phyloP scores from a whole-genome alignment of 1,139 yeast species.

The Hyphopichia pseudoburtonii region DNA sequence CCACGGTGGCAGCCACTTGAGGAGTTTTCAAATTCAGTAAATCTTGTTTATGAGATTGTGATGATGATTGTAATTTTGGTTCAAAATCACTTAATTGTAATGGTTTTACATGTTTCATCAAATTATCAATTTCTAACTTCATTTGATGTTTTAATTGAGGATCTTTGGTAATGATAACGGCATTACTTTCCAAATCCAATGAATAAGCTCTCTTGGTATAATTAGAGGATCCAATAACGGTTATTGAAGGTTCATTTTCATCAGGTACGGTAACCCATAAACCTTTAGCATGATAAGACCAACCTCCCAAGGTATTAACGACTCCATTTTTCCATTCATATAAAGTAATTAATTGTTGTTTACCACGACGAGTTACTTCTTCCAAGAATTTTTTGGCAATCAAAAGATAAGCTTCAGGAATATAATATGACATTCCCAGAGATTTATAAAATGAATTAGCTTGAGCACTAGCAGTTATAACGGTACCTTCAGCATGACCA shows the following conservation, averaged over 20 bases:
- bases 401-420: conserved; percentile 86
- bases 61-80: conserved; percentile 30
- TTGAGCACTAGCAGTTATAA: conserved; percentile 86
- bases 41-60: too few relatives aligned
- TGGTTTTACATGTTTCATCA: conserved; percentile 51
- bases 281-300: conserved; percentile 99
- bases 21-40: too few relatives aligned
- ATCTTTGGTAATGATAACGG: conserved; percentile 72
- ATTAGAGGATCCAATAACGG: conserved; percentile 90
- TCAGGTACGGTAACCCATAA: conserved; percentile 75
- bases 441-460: conserved; percentile 94
- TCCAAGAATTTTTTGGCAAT: conserved; percentile 70
- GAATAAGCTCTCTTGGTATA: conserved; percentile 89
- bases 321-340: conserved; percentile 87
- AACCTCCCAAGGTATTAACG: conserved; percentile 79
- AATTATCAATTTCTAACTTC: conserved; percentile 62
- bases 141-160: conserved; percentile 54
- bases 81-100: conserved; percentile 61
- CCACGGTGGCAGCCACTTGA: neutral
- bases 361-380: conserved; percentile 47
- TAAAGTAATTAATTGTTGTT: conserved; percentile 50
- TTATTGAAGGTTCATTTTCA: conserved; percentile 61
- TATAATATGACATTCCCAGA: conserved; percentile 73
- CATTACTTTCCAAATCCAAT: conserved; percentile 86
- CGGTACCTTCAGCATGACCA: conserved; percentile 63